These are phyloP conservation scores for Xylaria multiplex DNA, from an alignment of 2,329 filamentous ascomycete genomes.

Conservation along the genomic window DNA sequence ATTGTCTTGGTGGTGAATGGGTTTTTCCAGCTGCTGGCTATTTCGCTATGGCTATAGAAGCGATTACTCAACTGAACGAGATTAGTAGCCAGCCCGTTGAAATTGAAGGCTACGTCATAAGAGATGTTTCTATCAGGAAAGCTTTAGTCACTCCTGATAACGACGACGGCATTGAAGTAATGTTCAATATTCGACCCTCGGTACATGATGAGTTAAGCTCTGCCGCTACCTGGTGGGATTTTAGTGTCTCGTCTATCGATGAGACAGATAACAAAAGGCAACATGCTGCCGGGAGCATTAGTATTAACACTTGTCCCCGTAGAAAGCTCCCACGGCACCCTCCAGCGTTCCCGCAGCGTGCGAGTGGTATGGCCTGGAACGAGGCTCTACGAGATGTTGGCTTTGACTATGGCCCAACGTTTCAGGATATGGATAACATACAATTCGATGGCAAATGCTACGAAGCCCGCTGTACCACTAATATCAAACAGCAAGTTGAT, in stretches of 20 bases:
- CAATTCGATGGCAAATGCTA: slow-evolving; percentile 14
- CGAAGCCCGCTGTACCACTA: slow-evolving; percentile 12
- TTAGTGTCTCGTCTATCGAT: slow-evolving; percentile 3
- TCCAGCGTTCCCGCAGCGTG: slow-evolving; percentile 20
- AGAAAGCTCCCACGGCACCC: background rate
- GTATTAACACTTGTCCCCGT: background rate
- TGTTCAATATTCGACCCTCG: slow-evolving; percentile 14
- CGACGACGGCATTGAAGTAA: slow-evolving; percentile 36
- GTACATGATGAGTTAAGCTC: too few relatives aligned
- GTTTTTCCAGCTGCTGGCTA: too few relatives aligned
- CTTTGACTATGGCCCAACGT: slow-evolving; percentile 30
- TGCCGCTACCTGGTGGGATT: slow-evolving; percentile 1
- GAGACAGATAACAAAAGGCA: background rate
- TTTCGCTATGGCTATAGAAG: too few relatives aligned
- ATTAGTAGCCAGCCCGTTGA: background rate
- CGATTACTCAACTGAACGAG: background rate
- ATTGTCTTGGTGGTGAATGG: slow-evolving; percentile 14
- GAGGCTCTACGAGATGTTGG: slow-evolving; percentile 32
- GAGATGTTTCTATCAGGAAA: slow-evolving; percentile 39
- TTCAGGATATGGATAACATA: slow-evolving; percentile 30
- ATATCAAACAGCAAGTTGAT: slow-evolving; percentile 1
- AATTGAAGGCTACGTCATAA: slow-evolving; percentile 23
- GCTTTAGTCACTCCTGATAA: slow-evolving; percentile 41
- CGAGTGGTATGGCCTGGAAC: slow-evolving; percentile 33
- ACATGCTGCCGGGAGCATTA: background rate